phyloP scores from a whole-genome alignment of 495 filamentous ascomycete species.

The Annulohypoxylon moriforme region DNA sequence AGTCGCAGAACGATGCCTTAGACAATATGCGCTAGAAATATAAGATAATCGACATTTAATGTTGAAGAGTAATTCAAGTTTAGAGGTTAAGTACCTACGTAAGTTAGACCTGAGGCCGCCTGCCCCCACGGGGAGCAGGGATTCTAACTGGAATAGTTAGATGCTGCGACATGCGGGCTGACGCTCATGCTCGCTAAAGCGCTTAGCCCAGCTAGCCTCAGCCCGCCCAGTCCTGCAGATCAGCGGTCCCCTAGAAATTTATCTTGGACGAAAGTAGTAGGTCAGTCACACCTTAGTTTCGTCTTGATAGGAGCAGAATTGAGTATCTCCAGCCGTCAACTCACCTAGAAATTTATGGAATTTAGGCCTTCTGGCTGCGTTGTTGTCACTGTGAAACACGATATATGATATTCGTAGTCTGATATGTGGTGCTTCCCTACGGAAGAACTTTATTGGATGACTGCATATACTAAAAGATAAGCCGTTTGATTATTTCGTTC shows the following conservation, averaged over 20 bases:
- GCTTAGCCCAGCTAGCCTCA: background rate
- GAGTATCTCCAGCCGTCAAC: background rate
- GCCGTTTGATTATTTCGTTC: slow-evolving; percentile 12
- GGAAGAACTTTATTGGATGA: slow-evolving; percentile 9
- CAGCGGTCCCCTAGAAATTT: background rate
- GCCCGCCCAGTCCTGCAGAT: background rate
- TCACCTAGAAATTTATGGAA: background rate
- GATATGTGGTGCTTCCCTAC: background rate
- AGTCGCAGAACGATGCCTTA: background rate
- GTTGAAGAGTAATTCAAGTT: background rate
- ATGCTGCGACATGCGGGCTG: slow-evolving; percentile 30
- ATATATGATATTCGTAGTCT: slow-evolving; percentile 11
- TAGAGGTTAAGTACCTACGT: background rate
- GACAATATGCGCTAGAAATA: background rate
- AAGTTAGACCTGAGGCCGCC: slow-evolving; percentile 23
- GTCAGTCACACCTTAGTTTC: background rate
- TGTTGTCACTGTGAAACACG: slow-evolving; percentile 9
- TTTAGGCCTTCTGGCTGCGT: background rate
- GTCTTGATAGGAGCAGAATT: background rate
- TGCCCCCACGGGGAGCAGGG: slow-evolving; percentile 23
- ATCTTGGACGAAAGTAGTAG: background rate
- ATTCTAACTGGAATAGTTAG: background rate
- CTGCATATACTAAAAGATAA: slow-evolving; percentile 4
- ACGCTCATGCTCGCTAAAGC: slow-evolving; percentile 8
- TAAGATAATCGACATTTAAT: background rate